These are phyloP conservation scores for Ophiobolus disseminans DNA, from an alignment of 2,329 filamentous ascomycete genomes.

Conservation along the genomic window DNA sequence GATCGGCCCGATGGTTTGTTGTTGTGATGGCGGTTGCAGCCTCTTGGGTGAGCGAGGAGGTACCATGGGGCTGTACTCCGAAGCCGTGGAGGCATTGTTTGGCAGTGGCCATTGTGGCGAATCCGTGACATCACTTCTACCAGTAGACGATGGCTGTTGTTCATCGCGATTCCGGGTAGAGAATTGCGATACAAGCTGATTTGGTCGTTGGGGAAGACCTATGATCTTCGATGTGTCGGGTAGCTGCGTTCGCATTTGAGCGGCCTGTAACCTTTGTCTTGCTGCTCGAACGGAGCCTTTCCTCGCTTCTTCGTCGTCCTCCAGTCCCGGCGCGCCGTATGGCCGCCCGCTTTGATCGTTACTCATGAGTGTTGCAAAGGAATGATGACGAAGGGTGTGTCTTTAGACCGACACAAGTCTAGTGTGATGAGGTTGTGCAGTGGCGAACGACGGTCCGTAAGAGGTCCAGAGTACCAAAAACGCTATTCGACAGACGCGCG, in stretches of 20 bases:
- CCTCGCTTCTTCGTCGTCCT: slow-evolving; percentile 28
- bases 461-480: no score
- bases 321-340: slow-evolving; percentile 34
- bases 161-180: slow-evolving; percentile 20
- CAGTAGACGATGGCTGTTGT: slow-evolving; percentile 23
- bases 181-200: slow-evolving; percentile 40
- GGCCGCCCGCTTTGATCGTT: slow-evolving; percentile 44
- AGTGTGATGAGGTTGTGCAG: not conserved
- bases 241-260: slow-evolving; percentile 35
- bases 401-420: slow-evolving; percentile 43
- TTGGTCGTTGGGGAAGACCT: slow-evolving; percentile 45
- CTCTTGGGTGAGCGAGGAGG: slow-evolving; percentile 36
- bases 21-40: slow-evolving; percentile 51
- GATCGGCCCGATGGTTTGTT: slow-evolving; percentile 50
- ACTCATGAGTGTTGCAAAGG: slow-evolving; percentile 43
- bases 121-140: slow-evolving; percentile 17
- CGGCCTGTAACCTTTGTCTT: slow-evolving; percentile 42
- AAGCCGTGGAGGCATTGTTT: slow-evolving; percentile 38
- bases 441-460: not conserved
- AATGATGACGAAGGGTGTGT: slow-evolving; percentile 42
- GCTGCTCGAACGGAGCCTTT: slow-evolving; percentile 49
- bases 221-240: slow-evolving; percentile 44
- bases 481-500: no score
- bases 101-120: slow-evolving; percentile 56
- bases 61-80: slow-evolving; percentile 32